A percentile compares a stretch with the other conserved stretches of the same genome.
Conservation (phyloP, 805 yeast species). For the Saccharomycopsis sp. region DNA sequence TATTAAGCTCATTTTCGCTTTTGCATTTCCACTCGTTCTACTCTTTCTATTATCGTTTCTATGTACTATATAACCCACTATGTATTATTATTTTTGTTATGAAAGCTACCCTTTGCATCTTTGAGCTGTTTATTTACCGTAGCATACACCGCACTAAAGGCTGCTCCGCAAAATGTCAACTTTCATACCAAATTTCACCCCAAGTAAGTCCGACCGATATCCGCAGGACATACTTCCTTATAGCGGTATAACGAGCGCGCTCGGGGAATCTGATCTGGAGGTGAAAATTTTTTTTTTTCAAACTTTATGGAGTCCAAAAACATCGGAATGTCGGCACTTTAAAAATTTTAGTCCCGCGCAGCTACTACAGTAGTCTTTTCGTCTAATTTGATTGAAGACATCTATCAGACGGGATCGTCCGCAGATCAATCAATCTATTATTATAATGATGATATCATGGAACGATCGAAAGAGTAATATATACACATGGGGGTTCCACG, state of each 20-base stretch:
- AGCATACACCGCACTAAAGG: too few species aligned
- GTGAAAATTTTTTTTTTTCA: background rate
- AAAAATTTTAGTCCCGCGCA: background rate
- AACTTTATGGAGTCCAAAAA: background rate
- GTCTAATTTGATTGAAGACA: background rate
- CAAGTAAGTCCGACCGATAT: background rate
- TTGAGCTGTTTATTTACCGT: background rate
- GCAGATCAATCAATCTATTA: background rate
- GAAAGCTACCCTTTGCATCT: background rate
- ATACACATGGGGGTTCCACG: background rate
- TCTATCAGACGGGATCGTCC: background rate
- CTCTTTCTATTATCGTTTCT: background rate
- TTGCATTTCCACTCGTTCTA: too few species aligned
- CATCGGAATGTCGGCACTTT: slow-evolving; percentile 1
- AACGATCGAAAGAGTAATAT: background rate
- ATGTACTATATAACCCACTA: background rate
- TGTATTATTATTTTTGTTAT: background rate
- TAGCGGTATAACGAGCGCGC: background rate
- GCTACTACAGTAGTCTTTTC: too few species aligned
- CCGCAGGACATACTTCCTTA: background rate
- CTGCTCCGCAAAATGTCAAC: background rate
- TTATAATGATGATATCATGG: background rate
- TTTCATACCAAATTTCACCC: too few species aligned
- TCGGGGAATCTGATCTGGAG: background rate
- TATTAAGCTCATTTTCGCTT: too few species aligned